These are phyloP conservation scores for Odontarrhena argentea DNA, from an alignment of 345 rosid species.

Conservation along the genomic window DNA sequence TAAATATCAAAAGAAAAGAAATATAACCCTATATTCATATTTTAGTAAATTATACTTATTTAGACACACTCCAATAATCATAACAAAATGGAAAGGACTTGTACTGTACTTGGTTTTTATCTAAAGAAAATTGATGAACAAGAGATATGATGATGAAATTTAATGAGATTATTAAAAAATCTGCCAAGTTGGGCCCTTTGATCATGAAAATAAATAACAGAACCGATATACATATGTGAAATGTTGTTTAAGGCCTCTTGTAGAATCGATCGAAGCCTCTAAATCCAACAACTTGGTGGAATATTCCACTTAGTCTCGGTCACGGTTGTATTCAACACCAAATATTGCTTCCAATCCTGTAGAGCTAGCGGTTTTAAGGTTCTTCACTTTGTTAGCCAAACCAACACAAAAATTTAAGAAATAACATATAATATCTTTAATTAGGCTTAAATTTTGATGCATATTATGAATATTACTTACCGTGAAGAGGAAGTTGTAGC, in stretches of 20 bases:
- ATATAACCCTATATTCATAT: too few species aligned
- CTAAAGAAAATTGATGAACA: too few species aligned
- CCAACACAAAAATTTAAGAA: slow-evolving; percentile 60
- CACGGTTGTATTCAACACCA: slow-evolving; percentile 26
- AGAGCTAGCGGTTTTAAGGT: slow-evolving; percentile 54
- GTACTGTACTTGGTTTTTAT: too few species aligned
- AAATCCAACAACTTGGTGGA: slow-evolving; percentile 20
- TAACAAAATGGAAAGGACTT: too few species aligned
- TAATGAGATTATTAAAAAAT: too few species aligned
- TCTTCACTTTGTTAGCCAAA: slow-evolving; percentile 50
- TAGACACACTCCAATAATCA: too few species aligned
- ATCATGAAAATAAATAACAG: too few species aligned
- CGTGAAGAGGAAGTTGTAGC: slow-evolving; percentile 69
- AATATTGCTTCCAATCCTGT: slow-evolving; percentile 55
- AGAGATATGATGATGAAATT: too few species aligned
- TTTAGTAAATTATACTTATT: too few species aligned
- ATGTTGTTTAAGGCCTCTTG: background rate
- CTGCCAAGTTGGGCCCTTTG: too few species aligned
- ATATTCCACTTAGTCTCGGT: slow-evolving; percentile 29
- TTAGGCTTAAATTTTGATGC: too few species aligned
- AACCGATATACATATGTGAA: background rate
- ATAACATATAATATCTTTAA: background rate
- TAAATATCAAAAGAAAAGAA: too few species aligned
- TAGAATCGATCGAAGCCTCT: background rate
- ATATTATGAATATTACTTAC: slow-evolving; percentile 33